Evolutionary conservation across 495 filamentous ascomycete genomes (phyloP).

Genomic region (Trichoderma asperelloides): DNA sequence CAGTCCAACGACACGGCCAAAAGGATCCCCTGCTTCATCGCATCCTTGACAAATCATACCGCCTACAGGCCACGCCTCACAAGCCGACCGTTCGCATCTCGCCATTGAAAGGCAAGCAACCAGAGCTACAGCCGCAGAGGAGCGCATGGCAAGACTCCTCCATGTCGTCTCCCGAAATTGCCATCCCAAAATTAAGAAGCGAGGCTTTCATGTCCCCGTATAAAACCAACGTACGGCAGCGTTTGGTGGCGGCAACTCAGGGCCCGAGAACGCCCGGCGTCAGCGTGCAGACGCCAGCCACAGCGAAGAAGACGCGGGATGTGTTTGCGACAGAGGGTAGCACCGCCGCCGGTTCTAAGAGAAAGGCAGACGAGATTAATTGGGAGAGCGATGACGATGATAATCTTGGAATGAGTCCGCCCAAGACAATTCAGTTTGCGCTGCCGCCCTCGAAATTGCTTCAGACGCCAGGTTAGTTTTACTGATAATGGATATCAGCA

Average conservation of each 20-base stretch:
- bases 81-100: conserved; percentile 22
- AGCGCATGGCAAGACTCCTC: conserved; percentile 48
- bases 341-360: background rate
- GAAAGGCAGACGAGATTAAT: conserved; percentile 37
- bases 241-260: conserved; percentile 13
- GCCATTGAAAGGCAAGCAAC: conserved; percentile 23
- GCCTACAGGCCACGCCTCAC: conserved; percentile 83
- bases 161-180: conserved; percentile 67
- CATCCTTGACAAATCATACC: conserved; percentile 86
- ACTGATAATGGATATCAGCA: no score
- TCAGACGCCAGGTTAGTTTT: conserved; percentile 74
- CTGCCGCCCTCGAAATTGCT: conserved; percentile 77
- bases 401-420: conserved; percentile 69
- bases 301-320: conserved; percentile 34
- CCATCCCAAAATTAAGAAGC: conserved; percentile 69
- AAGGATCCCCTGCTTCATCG: conserved; percentile 76
- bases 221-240: conserved; percentile 17
- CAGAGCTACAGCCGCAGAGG: conserved; percentile 14
- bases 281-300: conserved; percentile 64
- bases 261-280: conserved; percentile 58
- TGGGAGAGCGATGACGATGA: conserved; percentile 62
- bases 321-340: conserved; percentile 24
- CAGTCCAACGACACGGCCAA: conserved; percentile 29
- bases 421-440: conserved; percentile 96
- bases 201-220: conserved; percentile 79